Base-by-base conservation (phyloP, 129 eudicot genomes). In the Oenanthe sinensis region DNA sequence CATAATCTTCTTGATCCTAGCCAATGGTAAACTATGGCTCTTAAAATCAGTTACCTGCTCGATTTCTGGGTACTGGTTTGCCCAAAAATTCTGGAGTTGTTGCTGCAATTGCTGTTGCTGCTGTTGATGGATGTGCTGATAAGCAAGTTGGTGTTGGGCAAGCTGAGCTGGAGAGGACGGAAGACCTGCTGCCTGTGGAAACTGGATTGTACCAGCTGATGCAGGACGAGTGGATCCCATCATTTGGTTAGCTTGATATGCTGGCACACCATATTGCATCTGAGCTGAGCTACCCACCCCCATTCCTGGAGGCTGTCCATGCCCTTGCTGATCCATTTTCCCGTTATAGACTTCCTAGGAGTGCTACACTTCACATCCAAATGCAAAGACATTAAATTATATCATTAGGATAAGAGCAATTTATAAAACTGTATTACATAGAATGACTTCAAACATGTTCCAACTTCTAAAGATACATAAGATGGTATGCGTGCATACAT, bases 311-410 rank as follows among this genome's bases (percentile, higher is more conserved):
- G 88, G 74, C 54, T 79, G 91, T 46, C 91, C 91, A 60, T 87
- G 86, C 81, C 88, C 90, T 87, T 88, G 91, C 70, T 88, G 91
- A 72, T 88, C 91, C 91, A 88, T n/a, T n/a, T n/a, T n/a, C n/a
- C n/a, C n/a, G n/a, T n/a, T n/a, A n/a, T n/a, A n/a, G n/a, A n/a
- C n/a, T n/a, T n/a, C n/a, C n/a, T n/a, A n/a, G n/a, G n/a, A n/a
- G n/a, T n/a, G n/a, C n/a, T n/a, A n/a, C n/a, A n/a, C n/a, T n/a
- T n/a, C n/a, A n/a, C n/a, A n/a, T n/a, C n/a, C n/a, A n/a, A n/a
- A n/a, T n/a, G n/a, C n/a, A 36, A 69, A 17, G 22, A 36, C 26
- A 30, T 36, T 15, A 19, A 12, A 36, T 16, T 15, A 19, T 12
- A 36, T 16, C 16, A 69, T 65, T 28, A 30, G 71, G 8, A 65